A percentile compares a stretch with the other conserved stretches of the same genome.
These are phyloP conservation scores for Alternaria longipes DNA, from an alignment of 2,329 filamentous ascomycete species.

Conservation along the genomic window DNA sequence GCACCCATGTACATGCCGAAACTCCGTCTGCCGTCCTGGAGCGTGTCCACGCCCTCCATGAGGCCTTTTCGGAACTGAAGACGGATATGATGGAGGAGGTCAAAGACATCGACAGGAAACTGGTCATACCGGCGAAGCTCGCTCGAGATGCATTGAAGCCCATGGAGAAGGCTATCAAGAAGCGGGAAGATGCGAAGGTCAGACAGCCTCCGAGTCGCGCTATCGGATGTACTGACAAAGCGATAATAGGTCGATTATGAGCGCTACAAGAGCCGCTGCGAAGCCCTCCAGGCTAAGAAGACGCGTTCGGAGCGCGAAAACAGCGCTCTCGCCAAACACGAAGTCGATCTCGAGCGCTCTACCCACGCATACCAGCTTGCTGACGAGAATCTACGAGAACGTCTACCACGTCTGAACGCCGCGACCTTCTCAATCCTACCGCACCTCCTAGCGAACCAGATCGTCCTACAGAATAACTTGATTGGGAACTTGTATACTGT, in stretches of 20 bases:
- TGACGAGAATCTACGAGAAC: slow-evolving; percentile 76
- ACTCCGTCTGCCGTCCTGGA: slow-evolving; percentile 72
- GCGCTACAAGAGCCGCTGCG: slow-evolving; percentile 75
- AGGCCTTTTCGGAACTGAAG: slow-evolving; percentile 75
- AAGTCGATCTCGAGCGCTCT: slow-evolving; percentile 72
- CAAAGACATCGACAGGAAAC: slow-evolving; percentile 71
- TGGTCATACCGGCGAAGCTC: slow-evolving; percentile 74
- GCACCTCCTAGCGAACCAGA: slow-evolving; percentile 73
- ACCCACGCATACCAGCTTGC: slow-evolving; percentile 77
- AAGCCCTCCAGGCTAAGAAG: slow-evolving; percentile 74
- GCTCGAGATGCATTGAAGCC: slow-evolving; percentile 75
- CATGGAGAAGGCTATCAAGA: slow-evolving; percentile 84
- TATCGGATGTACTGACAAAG: slow-evolving; percentile 18
- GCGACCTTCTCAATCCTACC: slow-evolving; percentile 79
- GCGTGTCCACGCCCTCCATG: slow-evolving; percentile 70
- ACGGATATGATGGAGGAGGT: slow-evolving; percentile 77
- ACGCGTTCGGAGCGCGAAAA: slow-evolving; percentile 78
- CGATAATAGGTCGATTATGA: slow-evolving; percentile 76
- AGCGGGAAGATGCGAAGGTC: slow-evolving; percentile 79
- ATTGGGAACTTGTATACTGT: slow-evolving; percentile 81
- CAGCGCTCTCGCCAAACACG: slow-evolving; percentile 72
- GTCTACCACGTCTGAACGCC: slow-evolving; percentile 74
- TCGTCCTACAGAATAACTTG: slow-evolving; percentile 79
- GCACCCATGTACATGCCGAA: slow-evolving; percentile 60
- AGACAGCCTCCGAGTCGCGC: neutral